These are phyloP conservation scores for Chrysanthemum lavandulifolium DNA, from an alignment of 129 eudicot genomes.

Conservation along the genomic window DNA sequence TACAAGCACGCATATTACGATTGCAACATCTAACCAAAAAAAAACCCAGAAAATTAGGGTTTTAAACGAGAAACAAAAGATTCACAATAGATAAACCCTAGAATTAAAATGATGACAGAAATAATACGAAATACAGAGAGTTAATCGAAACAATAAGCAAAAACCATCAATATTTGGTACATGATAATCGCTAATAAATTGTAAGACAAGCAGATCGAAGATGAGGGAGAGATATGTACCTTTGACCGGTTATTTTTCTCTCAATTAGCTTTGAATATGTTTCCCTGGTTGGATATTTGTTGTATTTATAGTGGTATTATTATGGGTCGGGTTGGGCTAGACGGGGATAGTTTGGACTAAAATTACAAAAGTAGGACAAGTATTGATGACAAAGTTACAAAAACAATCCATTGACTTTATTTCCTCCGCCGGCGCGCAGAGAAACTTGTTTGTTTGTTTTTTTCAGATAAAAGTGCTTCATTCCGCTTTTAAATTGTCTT, in stretches of 20 bases:
- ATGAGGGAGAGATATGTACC: not conserved
- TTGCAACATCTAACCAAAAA: too few species aligned
- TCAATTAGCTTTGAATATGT: not conserved
- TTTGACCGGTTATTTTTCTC: not conserved
- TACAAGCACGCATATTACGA: too few species aligned
- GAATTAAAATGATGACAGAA: not conserved
- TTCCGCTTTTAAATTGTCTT: too few species aligned
- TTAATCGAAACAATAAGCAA: not conserved
- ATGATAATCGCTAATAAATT: not conserved
- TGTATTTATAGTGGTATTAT: not conserved
- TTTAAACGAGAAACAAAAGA: too few species aligned
- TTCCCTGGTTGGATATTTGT: too few species aligned
- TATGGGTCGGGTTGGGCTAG: not conserved
- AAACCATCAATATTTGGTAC: not conserved
- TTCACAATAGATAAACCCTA: not conserved
- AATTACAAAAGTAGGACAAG: too few species aligned
- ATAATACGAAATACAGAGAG: not conserved
- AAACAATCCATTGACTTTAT: too few species aligned
- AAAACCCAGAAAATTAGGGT: not conserved
- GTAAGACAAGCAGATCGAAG: not conserved
- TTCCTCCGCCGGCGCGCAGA: too few species aligned
- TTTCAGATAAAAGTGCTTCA: too few species aligned
- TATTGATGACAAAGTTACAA: too few species aligned
- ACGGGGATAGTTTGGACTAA: not conserved
- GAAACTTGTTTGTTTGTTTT: too few species aligned